These are phyloP conservation scores for Fraxinus americana DNA, from an alignment of 257 asterid species.

Conservation along the genomic window DNA sequence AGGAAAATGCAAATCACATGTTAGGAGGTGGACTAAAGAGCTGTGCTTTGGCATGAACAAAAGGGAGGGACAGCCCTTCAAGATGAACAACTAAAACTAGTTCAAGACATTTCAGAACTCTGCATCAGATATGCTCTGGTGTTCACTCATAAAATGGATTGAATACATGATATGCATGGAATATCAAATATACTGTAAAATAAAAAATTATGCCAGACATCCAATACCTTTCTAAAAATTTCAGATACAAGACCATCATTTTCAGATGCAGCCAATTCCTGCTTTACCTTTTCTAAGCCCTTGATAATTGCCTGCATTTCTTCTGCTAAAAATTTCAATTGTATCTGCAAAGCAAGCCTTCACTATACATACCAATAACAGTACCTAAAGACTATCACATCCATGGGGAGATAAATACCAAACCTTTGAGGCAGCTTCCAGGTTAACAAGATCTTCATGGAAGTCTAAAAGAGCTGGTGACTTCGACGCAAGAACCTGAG, in stretches of 20 bases:
- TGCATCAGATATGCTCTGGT: background rate
- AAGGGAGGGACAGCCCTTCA: constrained; percentile 4
- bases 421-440: constrained; percentile 94
- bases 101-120: background rate
- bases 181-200: constrained; percentile 14
- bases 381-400: constrained; percentile 15
- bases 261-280: constrained; percentile 83
- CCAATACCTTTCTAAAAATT: constrained; percentile 73
- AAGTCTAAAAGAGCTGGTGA: constrained; percentile 74
- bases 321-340: constrained; percentile 95
- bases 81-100: constrained; percentile 5
- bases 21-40: constrained; percentile 23
- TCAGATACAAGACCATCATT: constrained; percentile 97
- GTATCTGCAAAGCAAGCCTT: constrained; percentile 59
- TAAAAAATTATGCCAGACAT: constrained; percentile 21
- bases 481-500: constrained; percentile 81
- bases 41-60: constrained; percentile 10
- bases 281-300: constrained; percentile 94
- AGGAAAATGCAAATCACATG: constrained; percentile 25
- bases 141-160: constrained; percentile 2
- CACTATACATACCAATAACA: constrained; percentile 24
- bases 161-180: background rate
- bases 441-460: constrained; percentile 71
- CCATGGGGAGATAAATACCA: constrained; percentile 27
- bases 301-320: constrained; percentile 99